Evolutionary conservation across 192 early-diverging fungal species (phyloP).

Genomic region (Coemansia furcata): DNA sequence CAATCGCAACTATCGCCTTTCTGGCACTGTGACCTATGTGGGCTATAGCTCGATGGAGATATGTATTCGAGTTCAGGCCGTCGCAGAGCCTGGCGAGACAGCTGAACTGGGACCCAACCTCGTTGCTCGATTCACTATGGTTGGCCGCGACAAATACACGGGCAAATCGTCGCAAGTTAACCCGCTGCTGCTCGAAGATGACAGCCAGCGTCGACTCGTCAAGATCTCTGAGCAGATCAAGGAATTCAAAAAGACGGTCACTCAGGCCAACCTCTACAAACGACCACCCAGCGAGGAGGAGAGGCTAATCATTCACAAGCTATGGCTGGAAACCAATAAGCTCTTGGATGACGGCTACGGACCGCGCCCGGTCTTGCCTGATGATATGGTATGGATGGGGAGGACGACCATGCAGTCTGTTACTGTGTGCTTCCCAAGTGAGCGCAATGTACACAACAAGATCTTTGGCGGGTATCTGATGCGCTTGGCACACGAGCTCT

Average conservation of each 20-base stretch:
- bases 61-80: slow-evolving; percentile 63
- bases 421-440: slow-evolving; percentile 69
- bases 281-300: slow-evolving; percentile 78
- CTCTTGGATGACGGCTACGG: slow-evolving; percentile 47
- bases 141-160: slow-evolving; percentile 69
- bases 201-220: slow-evolving; percentile 70
- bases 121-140: slow-evolving; percentile 87
- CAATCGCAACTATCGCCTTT: slow-evolving; percentile 70
- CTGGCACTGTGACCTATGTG: slow-evolving; percentile 80
- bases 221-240: slow-evolving; percentile 67
- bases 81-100: slow-evolving; percentile 34
- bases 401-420: slow-evolving; percentile 73
- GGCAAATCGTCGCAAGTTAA: slow-evolving; percentile 70
- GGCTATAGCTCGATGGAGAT: slow-evolving; percentile 90
- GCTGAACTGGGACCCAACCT: slow-evolving; percentile 60
- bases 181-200: slow-evolving; percentile 68
- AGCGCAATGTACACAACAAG: slow-evolving; percentile 78
- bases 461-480: slow-evolving; percentile 81
- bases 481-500: slow-evolving; percentile 82
- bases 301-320: slow-evolving; percentile 72
- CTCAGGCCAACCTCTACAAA: slow-evolving; percentile 58
- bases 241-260: slow-evolving; percentile 53
- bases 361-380: slow-evolving; percentile 33
- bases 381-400: slow-evolving; percentile 67
- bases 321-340: slow-evolving; percentile 70